Conservation (phyloP, 2,329 filamentous ascomycete species). For the Stromatinia cepivora region DNA sequence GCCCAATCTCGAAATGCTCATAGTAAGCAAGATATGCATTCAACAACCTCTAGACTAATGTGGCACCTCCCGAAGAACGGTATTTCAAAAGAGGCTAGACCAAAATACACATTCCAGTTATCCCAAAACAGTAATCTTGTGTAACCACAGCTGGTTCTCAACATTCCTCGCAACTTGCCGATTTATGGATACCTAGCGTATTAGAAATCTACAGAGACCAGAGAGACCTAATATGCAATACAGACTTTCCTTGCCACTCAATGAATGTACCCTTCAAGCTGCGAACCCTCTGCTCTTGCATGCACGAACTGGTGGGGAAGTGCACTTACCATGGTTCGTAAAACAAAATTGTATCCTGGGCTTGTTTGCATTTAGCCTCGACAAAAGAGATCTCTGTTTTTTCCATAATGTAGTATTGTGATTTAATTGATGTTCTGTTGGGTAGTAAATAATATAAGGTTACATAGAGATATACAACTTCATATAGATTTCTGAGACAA, state of each 20-base stretch:
- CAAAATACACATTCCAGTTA: slow-evolving; percentile 9
- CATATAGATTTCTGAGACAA: not conserved
- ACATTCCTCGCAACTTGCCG: slow-evolving; percentile 20
- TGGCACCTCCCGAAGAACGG: not conserved
- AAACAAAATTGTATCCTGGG: slow-evolving; percentile 27
- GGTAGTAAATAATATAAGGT: not conserved
- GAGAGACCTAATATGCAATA: not conserved
- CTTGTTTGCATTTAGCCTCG: slow-evolving; percentile 34
- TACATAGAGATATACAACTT: not conserved
- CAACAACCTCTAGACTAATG: not conserved
- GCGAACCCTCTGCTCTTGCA: not conserved
- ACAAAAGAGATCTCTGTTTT: slow-evolving; percentile 26
- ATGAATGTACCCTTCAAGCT: not conserved
- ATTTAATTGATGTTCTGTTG: not conserved
- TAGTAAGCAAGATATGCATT: not conserved
- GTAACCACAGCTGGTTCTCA: not conserved
- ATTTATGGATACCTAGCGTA: not conserved
- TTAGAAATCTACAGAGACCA: slow-evolving; percentile 2
- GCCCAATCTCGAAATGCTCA: not conserved
- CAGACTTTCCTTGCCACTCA: not conserved
- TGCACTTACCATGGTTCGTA: slow-evolving; percentile 24
- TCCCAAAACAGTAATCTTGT: slow-evolving; percentile 11
- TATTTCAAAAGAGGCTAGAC: not conserved
- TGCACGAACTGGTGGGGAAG: slow-evolving; percentile 41
- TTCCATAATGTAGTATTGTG: not conserved